Percentiles rank a stretch among this genome's conserved stretches.
Conservation (phyloP, 345 rosid species). For the Populus pruinosa region DNA sequence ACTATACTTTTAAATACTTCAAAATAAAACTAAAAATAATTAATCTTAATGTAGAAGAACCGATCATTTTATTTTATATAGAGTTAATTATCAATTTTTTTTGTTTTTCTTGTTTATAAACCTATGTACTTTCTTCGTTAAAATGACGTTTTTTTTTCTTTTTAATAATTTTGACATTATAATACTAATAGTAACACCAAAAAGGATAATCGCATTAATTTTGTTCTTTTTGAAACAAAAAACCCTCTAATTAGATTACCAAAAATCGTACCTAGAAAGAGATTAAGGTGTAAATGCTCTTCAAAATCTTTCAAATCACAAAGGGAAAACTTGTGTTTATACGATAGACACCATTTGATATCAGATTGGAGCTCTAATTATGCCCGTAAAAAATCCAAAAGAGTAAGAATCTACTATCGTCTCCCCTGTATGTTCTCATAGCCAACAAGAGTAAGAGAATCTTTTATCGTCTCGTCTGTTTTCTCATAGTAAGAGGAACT, state of each 20-base stretch:
- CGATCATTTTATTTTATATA: no score
- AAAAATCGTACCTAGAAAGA: not conserved
- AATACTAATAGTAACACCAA: no score
- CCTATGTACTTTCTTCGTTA: no score
- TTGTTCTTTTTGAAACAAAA: no score
- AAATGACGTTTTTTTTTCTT: no score
- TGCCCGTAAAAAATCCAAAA: not conserved
- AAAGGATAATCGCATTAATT: no score
- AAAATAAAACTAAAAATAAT: no score
- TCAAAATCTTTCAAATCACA: not conserved
- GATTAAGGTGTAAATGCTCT: not conserved
- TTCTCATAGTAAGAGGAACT: not conserved
- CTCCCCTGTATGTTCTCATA: not conserved
- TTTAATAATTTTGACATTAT: no score
- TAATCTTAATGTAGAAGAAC: no score
- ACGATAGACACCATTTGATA: not conserved
- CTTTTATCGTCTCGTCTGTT: not conserved
- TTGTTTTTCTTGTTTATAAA: no score
- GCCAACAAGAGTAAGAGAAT: not conserved
- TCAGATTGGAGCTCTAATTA: not conserved
- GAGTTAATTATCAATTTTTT: no score
- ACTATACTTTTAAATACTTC: no score
- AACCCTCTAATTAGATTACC: not conserved
- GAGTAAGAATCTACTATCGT: not conserved
- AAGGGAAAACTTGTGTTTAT: not conserved